Conservation (phyloP, 371 early-diverging fungal genomes). For the Mucor indicus region DNA sequence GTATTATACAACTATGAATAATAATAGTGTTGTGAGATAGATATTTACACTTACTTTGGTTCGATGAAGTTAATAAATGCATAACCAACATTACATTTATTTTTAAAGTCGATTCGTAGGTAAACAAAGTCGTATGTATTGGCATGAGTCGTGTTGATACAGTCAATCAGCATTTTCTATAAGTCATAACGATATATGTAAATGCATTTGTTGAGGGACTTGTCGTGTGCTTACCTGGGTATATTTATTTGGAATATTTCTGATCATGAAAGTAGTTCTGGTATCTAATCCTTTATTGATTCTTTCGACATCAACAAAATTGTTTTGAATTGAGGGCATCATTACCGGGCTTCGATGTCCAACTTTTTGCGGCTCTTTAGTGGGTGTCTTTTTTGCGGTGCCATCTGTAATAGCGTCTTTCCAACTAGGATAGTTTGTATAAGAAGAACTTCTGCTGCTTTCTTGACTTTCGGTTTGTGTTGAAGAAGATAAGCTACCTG, state of each 20-base stretch:
- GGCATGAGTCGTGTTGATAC: slow-evolving; percentile 72
- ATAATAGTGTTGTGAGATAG: neutral
- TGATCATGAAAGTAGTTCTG: slow-evolving; percentile 22
- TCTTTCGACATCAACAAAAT: slow-evolving; percentile 5
- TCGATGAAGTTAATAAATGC: slow-evolving; percentile 89
- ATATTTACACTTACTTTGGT: slow-evolving; percentile 52
- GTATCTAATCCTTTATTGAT: slow-evolving; percentile 5
- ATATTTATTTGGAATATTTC: slow-evolving; percentile 27
- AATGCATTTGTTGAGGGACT: neutral
- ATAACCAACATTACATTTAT: slow-evolving; percentile 85
- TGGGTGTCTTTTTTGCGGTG: too few relatives aligned
- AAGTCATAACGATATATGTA: too few relatives aligned
- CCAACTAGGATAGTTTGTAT: too few relatives aligned
- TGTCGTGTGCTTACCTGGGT: slow-evolving; percentile 9
- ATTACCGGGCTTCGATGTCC: too few relatives aligned
- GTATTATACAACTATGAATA: neutral
- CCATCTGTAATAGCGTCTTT: too few relatives aligned
- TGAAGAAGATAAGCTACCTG: too few relatives aligned
- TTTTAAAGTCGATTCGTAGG: slow-evolving; percentile 91
- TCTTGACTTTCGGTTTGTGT: too few relatives aligned
- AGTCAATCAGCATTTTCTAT: slow-evolving; percentile 6
- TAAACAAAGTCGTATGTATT: slow-evolving; percentile 85
- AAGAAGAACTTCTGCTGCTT: too few relatives aligned
- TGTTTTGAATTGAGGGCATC: too few relatives aligned
- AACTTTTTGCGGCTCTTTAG: too few relatives aligned